phyloP scores from a whole-genome alignment of 352 stramenopile genomes.

The Globisporangium spiculum region DNA sequence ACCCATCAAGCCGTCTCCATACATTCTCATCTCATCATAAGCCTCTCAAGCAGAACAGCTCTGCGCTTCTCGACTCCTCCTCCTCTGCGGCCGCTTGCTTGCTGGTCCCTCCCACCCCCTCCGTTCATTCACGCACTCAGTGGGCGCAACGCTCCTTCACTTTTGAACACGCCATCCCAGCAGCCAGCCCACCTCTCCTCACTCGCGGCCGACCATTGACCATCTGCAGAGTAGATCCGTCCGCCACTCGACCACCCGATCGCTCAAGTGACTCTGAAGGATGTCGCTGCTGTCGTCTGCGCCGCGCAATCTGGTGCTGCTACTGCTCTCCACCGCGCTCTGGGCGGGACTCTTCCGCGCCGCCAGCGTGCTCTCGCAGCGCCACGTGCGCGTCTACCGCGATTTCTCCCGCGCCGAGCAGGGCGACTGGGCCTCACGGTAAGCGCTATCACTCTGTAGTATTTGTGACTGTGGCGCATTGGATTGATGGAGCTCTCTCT shows the following conservation, averaged over 20 bases:
- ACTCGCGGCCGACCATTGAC: not conserved
- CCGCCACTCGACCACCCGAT: not conserved
- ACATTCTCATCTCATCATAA: not conserved
- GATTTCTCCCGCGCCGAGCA: conserved; percentile 68
- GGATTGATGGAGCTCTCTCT: conserved; percentile 6
- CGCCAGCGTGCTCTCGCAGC: conserved; percentile 47
- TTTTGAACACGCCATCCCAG: not conserved
- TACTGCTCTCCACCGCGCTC: conserved; percentile 47
- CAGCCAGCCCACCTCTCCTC: not conserved
- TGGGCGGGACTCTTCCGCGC: conserved; percentile 60
- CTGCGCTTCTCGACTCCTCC: not conserved
- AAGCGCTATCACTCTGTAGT: not conserved
- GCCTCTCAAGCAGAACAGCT: not conserved
- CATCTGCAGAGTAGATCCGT: too few relatives aligned
- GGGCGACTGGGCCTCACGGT: conserved; percentile 83
- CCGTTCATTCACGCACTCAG: not conserved
- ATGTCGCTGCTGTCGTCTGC: conserved; percentile 4
- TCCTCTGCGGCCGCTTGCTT: too few relatives aligned
- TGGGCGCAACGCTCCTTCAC: not conserved
- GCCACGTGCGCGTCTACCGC: conserved; percentile 59
- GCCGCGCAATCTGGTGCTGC: conserved; percentile 36
- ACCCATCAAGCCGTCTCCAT: not conserved
- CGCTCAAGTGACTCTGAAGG: not conserved
- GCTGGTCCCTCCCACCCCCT: not conserved
- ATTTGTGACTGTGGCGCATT: not conserved